Evolutionary conservation across 352 stramenopile genomes (phyloP).

Genomic region (Phytopythium aichiense): DNA sequence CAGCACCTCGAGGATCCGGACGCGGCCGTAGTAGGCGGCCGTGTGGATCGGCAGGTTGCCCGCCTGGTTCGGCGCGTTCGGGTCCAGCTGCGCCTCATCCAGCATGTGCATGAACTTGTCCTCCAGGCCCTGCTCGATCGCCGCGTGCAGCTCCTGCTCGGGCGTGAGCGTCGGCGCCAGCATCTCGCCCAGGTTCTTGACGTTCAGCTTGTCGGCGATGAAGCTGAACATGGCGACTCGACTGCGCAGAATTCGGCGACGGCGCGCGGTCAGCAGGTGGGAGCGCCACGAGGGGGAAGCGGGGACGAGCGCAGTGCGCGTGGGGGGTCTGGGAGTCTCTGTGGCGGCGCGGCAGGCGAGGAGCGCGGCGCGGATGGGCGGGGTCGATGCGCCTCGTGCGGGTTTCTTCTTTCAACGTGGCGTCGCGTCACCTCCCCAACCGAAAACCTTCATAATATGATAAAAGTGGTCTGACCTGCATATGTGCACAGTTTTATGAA

Average conservation of each 20-base stretch:
- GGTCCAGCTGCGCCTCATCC: conserved; percentile 66
- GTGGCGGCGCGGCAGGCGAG: not conserved
- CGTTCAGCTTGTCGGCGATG: conserved; percentile 87
- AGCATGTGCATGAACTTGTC: conserved; percentile 73
- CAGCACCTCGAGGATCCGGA: conserved; percentile 72
- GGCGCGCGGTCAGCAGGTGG: not conserved
- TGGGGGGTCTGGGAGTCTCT: not conserved
- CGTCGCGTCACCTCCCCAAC: too few species aligned
- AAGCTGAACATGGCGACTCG: conserved; percentile 79
- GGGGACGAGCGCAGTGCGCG: not conserved
- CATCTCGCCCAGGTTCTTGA: conserved; percentile 87
- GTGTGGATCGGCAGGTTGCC: conserved; percentile 86
- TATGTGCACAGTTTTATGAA: too few species aligned
- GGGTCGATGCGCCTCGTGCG: not conserved
- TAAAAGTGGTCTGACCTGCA: too few species aligned
- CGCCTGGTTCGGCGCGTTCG: conserved; percentile 61
- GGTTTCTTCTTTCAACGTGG: not conserved
- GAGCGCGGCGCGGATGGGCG: not conserved
- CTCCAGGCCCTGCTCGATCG: conserved; percentile 67
- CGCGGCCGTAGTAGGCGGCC: conserved; percentile 74
- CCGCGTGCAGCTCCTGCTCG: conserved; percentile 80
- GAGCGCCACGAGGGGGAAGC: not conserved
- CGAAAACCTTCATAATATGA: too few species aligned
- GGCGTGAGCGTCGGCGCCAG: conserved; percentile 82
- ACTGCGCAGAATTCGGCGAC: not conserved